Conservation (phyloP, 164 flowering plant species). For the Paratinospora sagittata region DNA sequence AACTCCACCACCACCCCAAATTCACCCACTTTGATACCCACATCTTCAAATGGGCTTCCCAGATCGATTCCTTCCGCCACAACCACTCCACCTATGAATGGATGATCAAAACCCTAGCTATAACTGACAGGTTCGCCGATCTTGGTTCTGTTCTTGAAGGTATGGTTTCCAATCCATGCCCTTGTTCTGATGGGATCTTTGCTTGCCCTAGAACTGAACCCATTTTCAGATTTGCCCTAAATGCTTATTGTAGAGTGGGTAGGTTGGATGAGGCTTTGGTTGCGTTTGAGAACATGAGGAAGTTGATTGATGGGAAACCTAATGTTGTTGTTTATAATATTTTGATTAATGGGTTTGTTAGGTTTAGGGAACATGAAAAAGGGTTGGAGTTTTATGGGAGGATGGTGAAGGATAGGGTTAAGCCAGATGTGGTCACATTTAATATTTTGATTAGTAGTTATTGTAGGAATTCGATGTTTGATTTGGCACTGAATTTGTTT, state of each 20-base stretch:
- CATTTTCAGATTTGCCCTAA: slow-evolving; percentile 49
- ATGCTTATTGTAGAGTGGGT: slow-evolving; percentile 48
- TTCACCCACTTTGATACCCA: slow-evolving; percentile 70
- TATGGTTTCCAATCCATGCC: slow-evolving; percentile 68
- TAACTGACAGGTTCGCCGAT: slow-evolving; percentile 49
- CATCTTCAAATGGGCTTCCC: slow-evolving; percentile 67
- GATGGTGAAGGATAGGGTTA: slow-evolving; percentile 62
- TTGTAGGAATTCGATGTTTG: slow-evolving; percentile 50
- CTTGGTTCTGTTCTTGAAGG: slow-evolving; percentile 39
- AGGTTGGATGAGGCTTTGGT: slow-evolving; percentile 47
- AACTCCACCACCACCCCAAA: slow-evolving; percentile 73
- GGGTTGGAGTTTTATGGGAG: slow-evolving; percentile 48
- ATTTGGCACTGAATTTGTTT: slow-evolving; percentile 58
- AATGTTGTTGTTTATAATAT: slow-evolving; percentile 51
- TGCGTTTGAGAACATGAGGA: slow-evolving; percentile 54
- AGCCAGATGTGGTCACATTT: slow-evolving; percentile 72
- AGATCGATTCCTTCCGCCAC: slow-evolving; percentile 68
- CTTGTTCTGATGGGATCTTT: slow-evolving; percentile 81
- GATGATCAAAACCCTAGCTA: slow-evolving; percentile 63
- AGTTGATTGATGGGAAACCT: slow-evolving; percentile 71
- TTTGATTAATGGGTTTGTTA: slow-evolving; percentile 64
- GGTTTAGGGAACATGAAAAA: slow-evolving; percentile 31
- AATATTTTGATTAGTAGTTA: slow-evolving; percentile 69
- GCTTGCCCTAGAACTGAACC: slow-evolving; percentile 59
- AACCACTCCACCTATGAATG: slow-evolving; percentile 74